These are phyloP conservation scores for Canariomyces notabilis DNA, from an alignment of 2,329 filamentous ascomycete species.

Conservation along the genomic window DNA sequence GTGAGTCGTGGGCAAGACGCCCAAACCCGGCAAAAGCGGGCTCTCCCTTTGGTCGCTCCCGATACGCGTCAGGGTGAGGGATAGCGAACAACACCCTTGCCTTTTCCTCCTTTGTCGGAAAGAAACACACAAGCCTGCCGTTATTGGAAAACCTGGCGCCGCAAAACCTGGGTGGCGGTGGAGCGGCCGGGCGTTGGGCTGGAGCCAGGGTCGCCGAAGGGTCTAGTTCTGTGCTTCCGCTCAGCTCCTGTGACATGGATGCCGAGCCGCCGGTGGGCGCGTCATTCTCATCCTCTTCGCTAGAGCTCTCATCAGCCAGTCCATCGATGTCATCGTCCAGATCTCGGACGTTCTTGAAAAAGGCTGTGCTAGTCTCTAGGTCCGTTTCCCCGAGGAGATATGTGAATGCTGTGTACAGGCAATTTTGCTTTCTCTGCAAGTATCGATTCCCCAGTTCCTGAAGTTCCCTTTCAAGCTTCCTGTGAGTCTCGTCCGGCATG, in stretches of 20 bases:
- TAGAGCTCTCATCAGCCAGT: constrained; percentile 72
- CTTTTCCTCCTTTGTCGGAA: constrained; percentile 62
- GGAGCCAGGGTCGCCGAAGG: constrained; percentile 44
- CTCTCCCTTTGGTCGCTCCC: constrained; percentile 48
- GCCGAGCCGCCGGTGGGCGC: constrained; percentile 49
- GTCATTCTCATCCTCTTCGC: constrained; percentile 67
- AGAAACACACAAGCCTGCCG: constrained; percentile 62
- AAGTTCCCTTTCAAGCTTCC: constrained; percentile 50
- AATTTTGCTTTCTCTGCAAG: constrained; percentile 54
- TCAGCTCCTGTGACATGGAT: constrained; percentile 59
- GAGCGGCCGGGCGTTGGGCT: constrained; percentile 47
- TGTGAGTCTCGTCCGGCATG: constrained; percentile 52
- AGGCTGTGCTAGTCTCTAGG: constrained; percentile 54
- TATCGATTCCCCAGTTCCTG: constrained; percentile 53
- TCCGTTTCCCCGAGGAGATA: constrained; percentile 61
- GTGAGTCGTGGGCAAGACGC: constrained; percentile 47
- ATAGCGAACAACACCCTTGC: constrained; percentile 46
- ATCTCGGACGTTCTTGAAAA: constrained; percentile 61
- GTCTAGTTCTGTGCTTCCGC: constrained; percentile 49
- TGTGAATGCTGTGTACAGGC: constrained; percentile 56
- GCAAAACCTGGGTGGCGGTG: constrained; percentile 53
- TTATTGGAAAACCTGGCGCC: constrained; percentile 58
- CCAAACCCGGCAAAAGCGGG: constrained; percentile 55
- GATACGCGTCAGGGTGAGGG: constrained; percentile 38
- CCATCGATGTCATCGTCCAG: constrained; percentile 53